Evolutionary conservation across 768 basidiomycete species (phyloP), one percentile per base, ranked within the genome.

Genomic region (Nidularia sp.): DNA sequence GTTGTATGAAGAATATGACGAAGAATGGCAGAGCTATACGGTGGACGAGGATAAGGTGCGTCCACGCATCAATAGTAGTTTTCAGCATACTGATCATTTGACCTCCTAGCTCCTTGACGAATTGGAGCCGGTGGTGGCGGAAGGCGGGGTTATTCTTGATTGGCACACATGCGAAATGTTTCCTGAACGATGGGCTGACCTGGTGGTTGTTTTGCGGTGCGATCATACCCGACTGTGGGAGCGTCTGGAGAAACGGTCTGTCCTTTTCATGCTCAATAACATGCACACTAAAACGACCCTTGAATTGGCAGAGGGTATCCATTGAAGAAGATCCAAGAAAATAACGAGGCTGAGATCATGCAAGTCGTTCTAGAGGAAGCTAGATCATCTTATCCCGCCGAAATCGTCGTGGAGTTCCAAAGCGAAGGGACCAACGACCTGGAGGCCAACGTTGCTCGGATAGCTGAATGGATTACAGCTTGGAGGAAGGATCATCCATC

Each of bases 311-410:
- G 95, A 55, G 80, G 81, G 6, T 98, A 98, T 64, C 73, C 89
- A 1, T 67, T 94, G 47, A 91, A 91, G 66, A 99, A 99, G 70
- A 92, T 99, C 4, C 90, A 95, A 65, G 97, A 99, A 70, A 99
- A 99, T 68, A 95, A 98, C 67, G 89, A 95, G 62, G 94, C 95
- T 9, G 97, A 99, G 72, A 98, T 99, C 63, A 97, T 98, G 94
- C 78, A 90, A 62, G 84, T 94, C 48, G 85, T 97, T 35, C 72
- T 89, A 8, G 87, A 91, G 33, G 97, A 99, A 66, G 95, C 96
- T 3, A 77, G 84, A 43, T 83, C 84, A 36, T 90, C 93, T 0
- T 99, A 98, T 66, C 79, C 86, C 0, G 62, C 77, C n/a, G 86
- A 90, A 66, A 89, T 96, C 56, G 80, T 98, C 25, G 86, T 98